These are phyloP conservation scores for Neocucurbitaria cava DNA, from an alignment of 2,329 filamentous ascomycete species.

Conservation along the genomic window DNA sequence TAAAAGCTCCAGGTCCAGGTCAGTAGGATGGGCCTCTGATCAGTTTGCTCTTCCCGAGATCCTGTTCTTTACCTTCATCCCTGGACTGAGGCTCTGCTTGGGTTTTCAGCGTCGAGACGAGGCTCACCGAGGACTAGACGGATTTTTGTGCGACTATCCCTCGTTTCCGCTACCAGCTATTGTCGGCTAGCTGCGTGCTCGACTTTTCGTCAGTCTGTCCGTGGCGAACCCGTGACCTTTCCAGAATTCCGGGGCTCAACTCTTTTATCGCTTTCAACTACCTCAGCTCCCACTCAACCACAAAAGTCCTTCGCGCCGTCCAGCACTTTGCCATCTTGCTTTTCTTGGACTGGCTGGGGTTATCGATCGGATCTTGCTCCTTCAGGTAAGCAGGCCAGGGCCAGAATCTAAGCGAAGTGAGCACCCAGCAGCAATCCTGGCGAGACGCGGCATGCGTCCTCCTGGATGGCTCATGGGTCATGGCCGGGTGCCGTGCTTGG, in stretches of 20 bases:
- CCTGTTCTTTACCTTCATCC: slow-evolving; percentile 8
- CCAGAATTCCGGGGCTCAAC: background rate
- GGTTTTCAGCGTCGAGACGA: slow-evolving; percentile 1
- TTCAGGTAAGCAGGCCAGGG: slow-evolving; percentile 26
- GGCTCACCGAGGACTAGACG: slow-evolving; percentile 1
- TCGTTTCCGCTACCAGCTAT: background rate
- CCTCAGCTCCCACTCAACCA: background rate
- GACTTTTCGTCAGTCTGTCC: background rate
- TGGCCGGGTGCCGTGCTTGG: background rate
- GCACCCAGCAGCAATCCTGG: slow-evolving; percentile 2
- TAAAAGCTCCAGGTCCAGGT: slow-evolving; percentile 21
- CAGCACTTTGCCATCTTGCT: slow-evolving; percentile 1
- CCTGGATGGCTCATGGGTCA: background rate
- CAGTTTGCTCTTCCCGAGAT: slow-evolving; percentile 10
- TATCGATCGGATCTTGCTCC: slow-evolving; percentile 6
- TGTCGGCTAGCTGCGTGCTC: slow-evolving; percentile 1
- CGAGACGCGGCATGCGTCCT: slow-evolving; percentile 1
- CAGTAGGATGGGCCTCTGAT: slow-evolving; percentile 23
- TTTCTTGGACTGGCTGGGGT: background rate
- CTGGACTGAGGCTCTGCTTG: slow-evolving; percentile 7
- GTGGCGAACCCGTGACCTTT: background rate
- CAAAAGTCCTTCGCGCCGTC: background rate
- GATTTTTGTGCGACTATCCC: slow-evolving; percentile 2
- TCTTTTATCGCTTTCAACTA: background rate
- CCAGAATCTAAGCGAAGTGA: slow-evolving; percentile 19